Conservation (phyloP, 2,329 filamentous ascomycete species). For the Arachnomyces sp. region DNA sequence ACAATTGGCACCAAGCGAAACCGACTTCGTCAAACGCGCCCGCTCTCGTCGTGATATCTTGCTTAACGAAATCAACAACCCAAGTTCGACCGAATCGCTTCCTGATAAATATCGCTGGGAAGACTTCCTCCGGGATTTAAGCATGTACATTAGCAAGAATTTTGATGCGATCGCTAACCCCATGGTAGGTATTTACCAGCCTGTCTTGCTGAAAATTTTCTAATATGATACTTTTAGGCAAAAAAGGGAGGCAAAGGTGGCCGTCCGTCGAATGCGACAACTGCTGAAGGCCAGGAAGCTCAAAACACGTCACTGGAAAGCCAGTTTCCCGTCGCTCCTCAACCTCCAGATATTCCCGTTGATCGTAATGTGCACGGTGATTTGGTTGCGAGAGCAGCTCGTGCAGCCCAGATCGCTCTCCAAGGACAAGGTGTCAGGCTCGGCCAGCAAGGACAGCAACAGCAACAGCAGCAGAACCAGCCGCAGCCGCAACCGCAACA, state of each 20-base stretch:
- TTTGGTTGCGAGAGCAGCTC: conserved; percentile 40
- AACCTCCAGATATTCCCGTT: conserved; percentile 31
- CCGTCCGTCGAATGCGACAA: conserved; percentile 28
- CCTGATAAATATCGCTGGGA: conserved; percentile 57
- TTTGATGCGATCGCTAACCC: conserved; percentile 46
- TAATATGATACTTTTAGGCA: conserved; percentile 21
- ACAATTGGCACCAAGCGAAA: conserved; percentile 50
- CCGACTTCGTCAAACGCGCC: conserved; percentile 51
- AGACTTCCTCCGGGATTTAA: conserved; percentile 54
- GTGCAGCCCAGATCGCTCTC: conserved; percentile 41
- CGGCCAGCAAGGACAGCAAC: conserved; percentile 12
- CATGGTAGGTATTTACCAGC: conserved; percentile 29
- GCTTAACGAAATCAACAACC: conserved; percentile 46
- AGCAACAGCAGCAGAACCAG: conserved; percentile 13
- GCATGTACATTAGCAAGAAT: conserved; percentile 51
- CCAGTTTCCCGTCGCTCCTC: conserved; percentile 34
- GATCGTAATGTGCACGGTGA: conserved; percentile 37
- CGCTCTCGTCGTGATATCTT: conserved; percentile 51
- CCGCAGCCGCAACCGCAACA: conserved; percentile 18
- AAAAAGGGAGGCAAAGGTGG: conserved; percentile 32
- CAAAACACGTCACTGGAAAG: conserved; percentile 33
- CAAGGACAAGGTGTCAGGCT: conserved; percentile 35
- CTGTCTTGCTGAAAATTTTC: conserved; percentile 4
- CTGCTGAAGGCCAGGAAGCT: conserved; percentile 30
- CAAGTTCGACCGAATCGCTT: conserved; percentile 42